Evolutionary conservation across 2,329 filamentous ascomycete species (phyloP).

Genomic region (Fusarium sp.): DNA sequence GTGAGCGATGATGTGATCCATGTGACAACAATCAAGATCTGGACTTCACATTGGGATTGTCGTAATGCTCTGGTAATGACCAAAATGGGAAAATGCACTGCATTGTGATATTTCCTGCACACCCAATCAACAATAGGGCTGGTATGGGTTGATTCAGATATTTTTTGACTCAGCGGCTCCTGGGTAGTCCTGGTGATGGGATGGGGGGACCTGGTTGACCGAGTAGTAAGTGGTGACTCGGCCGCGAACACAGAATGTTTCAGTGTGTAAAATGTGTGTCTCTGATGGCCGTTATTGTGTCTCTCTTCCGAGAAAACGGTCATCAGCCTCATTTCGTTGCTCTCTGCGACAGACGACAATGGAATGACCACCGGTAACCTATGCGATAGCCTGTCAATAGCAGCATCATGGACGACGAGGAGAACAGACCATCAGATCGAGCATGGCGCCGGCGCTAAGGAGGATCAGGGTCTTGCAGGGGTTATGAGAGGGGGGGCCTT

Average conservation of each 20-base stretch:
- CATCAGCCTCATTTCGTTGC: constrained; percentile 6
- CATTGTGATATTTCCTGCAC: background rate
- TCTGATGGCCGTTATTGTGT: background rate
- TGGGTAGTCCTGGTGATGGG: background rate
- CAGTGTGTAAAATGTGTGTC: background rate
- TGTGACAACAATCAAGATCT: background rate
- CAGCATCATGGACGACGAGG: background rate
- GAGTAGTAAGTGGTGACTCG: background rate
- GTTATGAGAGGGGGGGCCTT: background rate
- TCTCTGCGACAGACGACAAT: background rate
- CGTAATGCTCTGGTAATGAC: background rate
- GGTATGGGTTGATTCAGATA: background rate
- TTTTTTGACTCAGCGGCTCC: background rate
- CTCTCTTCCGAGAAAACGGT: background rate
- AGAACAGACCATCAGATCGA: constrained; percentile 33
- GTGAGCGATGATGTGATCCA: background rate
- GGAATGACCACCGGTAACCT: constrained; percentile 21
- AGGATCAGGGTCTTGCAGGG: constrained; percentile 35
- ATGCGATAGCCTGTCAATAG: constrained; percentile 18
- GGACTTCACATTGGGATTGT: background rate
- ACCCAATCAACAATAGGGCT: background rate
- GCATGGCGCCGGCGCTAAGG: constrained; percentile 27
- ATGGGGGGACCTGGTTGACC: background rate
- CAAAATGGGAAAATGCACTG: background rate
- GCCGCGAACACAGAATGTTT: background rate